A percentile compares a stretch with the other conserved stretches of the same genome.
These are phyloP conservation scores for Solioccasus polychromus DNA, from an alignment of 768 basidiomycete species.

Conservation along the genomic window DNA sequence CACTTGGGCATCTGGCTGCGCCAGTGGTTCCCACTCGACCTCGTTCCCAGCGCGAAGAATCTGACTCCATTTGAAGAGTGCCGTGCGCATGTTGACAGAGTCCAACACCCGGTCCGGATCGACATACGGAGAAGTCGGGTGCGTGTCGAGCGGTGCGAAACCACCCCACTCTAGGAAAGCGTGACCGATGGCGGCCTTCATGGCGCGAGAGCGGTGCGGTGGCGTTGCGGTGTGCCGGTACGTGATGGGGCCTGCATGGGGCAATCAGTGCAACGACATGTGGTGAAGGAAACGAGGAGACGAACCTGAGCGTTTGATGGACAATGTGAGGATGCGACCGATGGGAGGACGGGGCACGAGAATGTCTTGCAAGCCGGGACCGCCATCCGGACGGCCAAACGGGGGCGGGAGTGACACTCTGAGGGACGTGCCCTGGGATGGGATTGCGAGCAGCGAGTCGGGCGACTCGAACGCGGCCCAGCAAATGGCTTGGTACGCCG, in stretches of 20 bases:
- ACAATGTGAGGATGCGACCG: constrained; percentile 5
- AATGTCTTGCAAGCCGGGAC: constrained; percentile 33
- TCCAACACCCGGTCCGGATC: constrained; percentile 17
- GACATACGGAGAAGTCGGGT: constrained; percentile 28
- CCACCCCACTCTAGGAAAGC: constrained; percentile 33
- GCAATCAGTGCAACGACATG: background rate
- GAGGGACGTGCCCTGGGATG: constrained; percentile 28
- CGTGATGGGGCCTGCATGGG: constrained; percentile 15
- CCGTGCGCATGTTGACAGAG: constrained; percentile 28
- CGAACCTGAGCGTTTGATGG: constrained; percentile 28
- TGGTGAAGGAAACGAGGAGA: background rate
- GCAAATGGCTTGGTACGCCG: constrained; percentile 42
- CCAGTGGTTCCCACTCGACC: constrained; percentile 29
- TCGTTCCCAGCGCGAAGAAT: constrained; percentile 29
- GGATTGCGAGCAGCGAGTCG: constrained; percentile 37
- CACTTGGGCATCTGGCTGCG: constrained; percentile 11
- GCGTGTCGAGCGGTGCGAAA: constrained; percentile 29
- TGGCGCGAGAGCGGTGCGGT: constrained; percentile 27
- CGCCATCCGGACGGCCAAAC: constrained; percentile 26
- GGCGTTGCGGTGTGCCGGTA: constrained; percentile 24
- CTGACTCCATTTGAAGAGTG: constrained; percentile 34
- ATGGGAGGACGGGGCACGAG: constrained; percentile 17
- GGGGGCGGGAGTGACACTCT: constrained; percentile 29
- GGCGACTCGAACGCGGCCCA: constrained; percentile 46
- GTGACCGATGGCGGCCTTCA: constrained; percentile 30